Conservation (phyloP, 202 grass and related monocot genomes). For the Musa balbisiana region DNA sequence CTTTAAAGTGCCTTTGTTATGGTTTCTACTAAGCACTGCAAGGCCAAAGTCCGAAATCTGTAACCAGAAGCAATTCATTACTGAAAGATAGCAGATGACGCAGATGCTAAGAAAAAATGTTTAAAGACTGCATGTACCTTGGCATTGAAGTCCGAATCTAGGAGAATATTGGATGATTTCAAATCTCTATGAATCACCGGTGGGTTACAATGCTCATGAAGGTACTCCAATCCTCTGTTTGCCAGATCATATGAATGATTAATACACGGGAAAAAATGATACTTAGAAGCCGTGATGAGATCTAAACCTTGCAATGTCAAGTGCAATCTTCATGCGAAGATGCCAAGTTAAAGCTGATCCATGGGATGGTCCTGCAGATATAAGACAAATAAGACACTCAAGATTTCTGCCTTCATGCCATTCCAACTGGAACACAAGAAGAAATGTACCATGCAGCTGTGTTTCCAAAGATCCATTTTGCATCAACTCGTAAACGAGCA, state of each 20-base stretch:
- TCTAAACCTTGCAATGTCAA: slow-evolving; percentile 80
- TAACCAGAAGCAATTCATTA: background rate
- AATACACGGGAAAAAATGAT: background rate
- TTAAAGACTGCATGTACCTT: slow-evolving; percentile 44
- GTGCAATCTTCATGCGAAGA: slow-evolving; percentile 23
- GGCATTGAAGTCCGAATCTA: slow-evolving; percentile 79
- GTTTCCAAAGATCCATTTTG: slow-evolving; percentile 23
- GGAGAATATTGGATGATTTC: slow-evolving; percentile 92
- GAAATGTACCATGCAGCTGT: slow-evolving; percentile 16
- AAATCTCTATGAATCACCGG: slow-evolving; percentile 92
- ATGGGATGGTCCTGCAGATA: slow-evolving; percentile 1
- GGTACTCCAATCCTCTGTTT: slow-evolving; percentile 81
- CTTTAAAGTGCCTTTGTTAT: slow-evolving; percentile 15
- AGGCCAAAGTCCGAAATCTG: slow-evolving; percentile 29
- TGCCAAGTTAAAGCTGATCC: slow-evolving; percentile 23
- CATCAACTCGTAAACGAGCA: slow-evolving; percentile 21
- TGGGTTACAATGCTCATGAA: slow-evolving; percentile 81
- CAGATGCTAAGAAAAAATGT: background rate
- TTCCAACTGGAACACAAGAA: background rate
- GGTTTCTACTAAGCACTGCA: slow-evolving; percentile 15
- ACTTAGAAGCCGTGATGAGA: slow-evolving; percentile 13
- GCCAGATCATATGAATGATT: slow-evolving; percentile 1
- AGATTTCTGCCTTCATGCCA: slow-evolving; percentile 1
- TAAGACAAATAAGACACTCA: background rate
- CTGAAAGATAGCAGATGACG: background rate